Evolutionary conservation across 148 eudicot species (phyloP).

Genomic region (Linanthus parryae): DNA sequence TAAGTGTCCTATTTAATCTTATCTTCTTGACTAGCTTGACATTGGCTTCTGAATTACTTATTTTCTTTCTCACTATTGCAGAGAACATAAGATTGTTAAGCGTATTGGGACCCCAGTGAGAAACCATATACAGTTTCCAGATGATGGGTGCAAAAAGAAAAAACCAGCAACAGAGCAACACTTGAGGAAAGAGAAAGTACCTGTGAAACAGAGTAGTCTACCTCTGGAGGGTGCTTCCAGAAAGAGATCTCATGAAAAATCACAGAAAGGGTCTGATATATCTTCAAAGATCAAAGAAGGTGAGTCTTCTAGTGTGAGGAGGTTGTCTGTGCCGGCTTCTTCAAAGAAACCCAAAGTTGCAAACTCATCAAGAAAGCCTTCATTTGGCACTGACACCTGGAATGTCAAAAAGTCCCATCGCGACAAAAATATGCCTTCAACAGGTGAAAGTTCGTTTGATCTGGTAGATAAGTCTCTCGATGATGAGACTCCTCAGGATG

Average conservation of each 20-base stretch:
- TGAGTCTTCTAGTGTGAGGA: slow-evolving; percentile 18
- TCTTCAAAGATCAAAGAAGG: slow-evolving; percentile 22
- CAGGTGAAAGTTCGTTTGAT: too few relatives aligned
- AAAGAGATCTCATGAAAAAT: slow-evolving; percentile 26
- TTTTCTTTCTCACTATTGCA: slow-evolving; percentile 19
- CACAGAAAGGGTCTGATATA: slow-evolving; percentile 16
- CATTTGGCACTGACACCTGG: too few relatives aligned
- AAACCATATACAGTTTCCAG: slow-evolving; percentile 67
- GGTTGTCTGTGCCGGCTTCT: slow-evolving; percentile 16
- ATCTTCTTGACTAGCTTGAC: too few relatives aligned
- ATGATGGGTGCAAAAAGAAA: slow-evolving; percentile 26
- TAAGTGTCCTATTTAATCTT: too few relatives aligned
- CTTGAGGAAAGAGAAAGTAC: slow-evolving; percentile 14
- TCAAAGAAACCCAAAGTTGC: slow-evolving; percentile 21
- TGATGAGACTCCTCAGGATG: too few relatives aligned
- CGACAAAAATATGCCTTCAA: too few relatives aligned
- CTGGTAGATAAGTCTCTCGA: too few relatives aligned
- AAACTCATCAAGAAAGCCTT: slow-evolving; percentile 16
- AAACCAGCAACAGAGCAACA: slow-evolving; percentile 16
- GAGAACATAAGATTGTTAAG: slow-evolving; percentile 66
- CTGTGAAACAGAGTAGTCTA: slow-evolving; percentile 17
- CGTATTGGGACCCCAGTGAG: slow-evolving; percentile 58
- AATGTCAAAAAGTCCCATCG: too few relatives aligned
- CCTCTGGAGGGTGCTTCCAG: slow-evolving; percentile 21
- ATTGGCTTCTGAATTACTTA: neutral